Evolutionary conservation across 1,284 basidiomycete genomes (phyloP).

Genomic region (Hemileia vastatrix): DNA sequence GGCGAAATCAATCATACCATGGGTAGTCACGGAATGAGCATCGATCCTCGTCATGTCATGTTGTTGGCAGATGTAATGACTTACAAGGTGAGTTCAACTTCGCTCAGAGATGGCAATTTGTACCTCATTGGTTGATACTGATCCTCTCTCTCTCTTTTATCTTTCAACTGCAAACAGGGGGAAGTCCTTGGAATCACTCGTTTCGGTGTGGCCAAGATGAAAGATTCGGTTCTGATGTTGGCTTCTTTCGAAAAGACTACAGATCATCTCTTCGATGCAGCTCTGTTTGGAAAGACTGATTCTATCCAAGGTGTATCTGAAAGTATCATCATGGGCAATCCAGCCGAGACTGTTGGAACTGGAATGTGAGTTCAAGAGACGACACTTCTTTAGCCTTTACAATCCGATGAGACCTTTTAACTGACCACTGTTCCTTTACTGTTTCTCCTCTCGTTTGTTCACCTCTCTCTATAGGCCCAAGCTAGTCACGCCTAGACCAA

Average conservation of each 20-base stretch:
- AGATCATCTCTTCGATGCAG: slow-evolving; percentile 96
- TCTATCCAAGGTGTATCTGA: slow-evolving; percentile 95
- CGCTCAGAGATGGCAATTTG: not conserved
- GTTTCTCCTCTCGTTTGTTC: not conserved
- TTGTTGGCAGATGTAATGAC: slow-evolving; percentile 96
- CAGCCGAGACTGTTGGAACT: slow-evolving; percentile 91
- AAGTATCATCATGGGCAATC: slow-evolving; percentile 99
- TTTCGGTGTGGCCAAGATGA: slow-evolving; percentile 99
- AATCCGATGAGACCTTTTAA: too few relatives aligned
- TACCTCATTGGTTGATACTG: not conserved
- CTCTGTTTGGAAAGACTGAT: slow-evolving; percentile 90
- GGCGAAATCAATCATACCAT: slow-evolving; percentile 97
- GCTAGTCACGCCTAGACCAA: slow-evolving; percentile 30
- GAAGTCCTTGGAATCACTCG: slow-evolving; percentile 97
- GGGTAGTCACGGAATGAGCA: slow-evolving; percentile 94
- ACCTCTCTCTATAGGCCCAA: slow-evolving; percentile 26
- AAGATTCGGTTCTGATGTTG: slow-evolving; percentile 97
- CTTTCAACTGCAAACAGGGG: slow-evolving; percentile 52
- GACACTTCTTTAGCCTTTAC: too few relatives aligned
- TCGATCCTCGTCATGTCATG: slow-evolving; percentile 98
- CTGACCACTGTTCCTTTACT: slow-evolving; percentile 2
- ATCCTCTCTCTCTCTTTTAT: not conserved
- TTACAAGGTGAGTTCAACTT: slow-evolving; percentile 62
- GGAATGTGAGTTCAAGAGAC: slow-evolving; percentile 68
- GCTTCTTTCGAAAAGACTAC: slow-evolving; percentile 99